A percentile compares a stretch with the other conserved stretches of the same genome.
phyloP scores from a whole-genome alignment of 140 eudicot genomes.

The Stevia rebaudiana region DNA sequence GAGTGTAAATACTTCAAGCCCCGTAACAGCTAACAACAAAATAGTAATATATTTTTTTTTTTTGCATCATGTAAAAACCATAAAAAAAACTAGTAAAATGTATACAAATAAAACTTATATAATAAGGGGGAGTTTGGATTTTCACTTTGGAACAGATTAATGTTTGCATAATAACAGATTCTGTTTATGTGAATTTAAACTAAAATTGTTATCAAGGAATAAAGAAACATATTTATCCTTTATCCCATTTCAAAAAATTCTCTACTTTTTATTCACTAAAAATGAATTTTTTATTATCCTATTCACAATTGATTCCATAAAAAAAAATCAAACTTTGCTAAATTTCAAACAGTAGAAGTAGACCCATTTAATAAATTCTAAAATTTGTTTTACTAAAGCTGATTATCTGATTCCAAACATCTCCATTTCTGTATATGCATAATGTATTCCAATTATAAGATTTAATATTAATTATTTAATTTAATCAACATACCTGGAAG shows the following conservation, averaged over 20 bases:
- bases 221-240: background rate
- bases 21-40: constrained; percentile 52
- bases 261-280: background rate
- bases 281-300: background rate
- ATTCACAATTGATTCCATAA: background rate
- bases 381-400: background rate
- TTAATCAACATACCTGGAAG: constrained; percentile 54
- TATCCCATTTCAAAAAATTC: background rate
- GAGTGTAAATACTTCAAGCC: constrained; percentile 89
- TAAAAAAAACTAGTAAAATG: background rate
- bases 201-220: no score
- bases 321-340: background rate
- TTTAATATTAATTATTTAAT: background rate
- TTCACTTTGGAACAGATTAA: background rate
- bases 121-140: background rate
- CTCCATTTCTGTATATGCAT: background rate
- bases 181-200: background rate
- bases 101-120: background rate
- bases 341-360: background rate
- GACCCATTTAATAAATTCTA: background rate
- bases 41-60: no score
- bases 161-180: background rate
- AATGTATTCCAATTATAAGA: background rate
- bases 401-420: background rate
- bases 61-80: background rate